Conservation (phyloP, 768 basidiomycete genomes). For the Podaxis carcinomalis region DNA sequence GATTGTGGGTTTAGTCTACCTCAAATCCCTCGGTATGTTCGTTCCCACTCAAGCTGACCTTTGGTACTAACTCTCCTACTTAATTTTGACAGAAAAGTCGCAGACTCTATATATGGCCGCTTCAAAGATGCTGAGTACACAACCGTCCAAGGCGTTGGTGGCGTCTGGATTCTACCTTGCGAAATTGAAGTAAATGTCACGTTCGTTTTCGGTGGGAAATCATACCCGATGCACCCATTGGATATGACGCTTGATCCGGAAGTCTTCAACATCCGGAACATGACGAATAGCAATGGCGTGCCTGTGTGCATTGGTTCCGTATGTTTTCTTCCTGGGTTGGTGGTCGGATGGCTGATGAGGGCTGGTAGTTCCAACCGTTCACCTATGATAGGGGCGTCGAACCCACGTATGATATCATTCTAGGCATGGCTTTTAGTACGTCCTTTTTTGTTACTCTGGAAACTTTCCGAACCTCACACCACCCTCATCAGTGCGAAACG, state of each 20-base stretch:
- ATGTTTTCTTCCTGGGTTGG: slow-evolving; percentile 21
- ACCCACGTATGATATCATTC: slow-evolving; percentile 56
- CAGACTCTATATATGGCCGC: slow-evolving; percentile 78
- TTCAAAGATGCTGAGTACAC: slow-evolving; percentile 72
- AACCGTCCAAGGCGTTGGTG: slow-evolving; percentile 31
- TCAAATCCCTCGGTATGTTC: slow-evolving; percentile 67
- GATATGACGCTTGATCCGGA: slow-evolving; percentile 39
- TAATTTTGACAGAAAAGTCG: slow-evolving; percentile 14
- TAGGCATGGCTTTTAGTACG: slow-evolving; percentile 73
- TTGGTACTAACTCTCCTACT: background rate
- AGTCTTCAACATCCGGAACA: slow-evolving; percentile 37
- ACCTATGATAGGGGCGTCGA: slow-evolving; percentile 37
- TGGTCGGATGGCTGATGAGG: background rate
- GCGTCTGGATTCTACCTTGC: slow-evolving; percentile 63
- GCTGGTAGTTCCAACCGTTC: slow-evolving; percentile 63
- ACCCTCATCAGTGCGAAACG: slow-evolving; percentile 51
- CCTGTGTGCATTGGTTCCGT: slow-evolving; percentile 59
- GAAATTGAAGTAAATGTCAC: slow-evolving; percentile 59
- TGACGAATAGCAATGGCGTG: slow-evolving; percentile 34
- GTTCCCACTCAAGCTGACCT: background rate
- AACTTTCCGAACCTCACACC: background rate
- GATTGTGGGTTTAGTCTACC: slow-evolving; percentile 46
- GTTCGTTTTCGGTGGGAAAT: slow-evolving; percentile 53
- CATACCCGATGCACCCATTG: slow-evolving; percentile 62
- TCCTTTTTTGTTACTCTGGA: slow-evolving; percentile 13